Evolutionary conservation across 345 rosid genomes (phyloP).

Genomic region (Melaleuca alternifolia): DNA sequence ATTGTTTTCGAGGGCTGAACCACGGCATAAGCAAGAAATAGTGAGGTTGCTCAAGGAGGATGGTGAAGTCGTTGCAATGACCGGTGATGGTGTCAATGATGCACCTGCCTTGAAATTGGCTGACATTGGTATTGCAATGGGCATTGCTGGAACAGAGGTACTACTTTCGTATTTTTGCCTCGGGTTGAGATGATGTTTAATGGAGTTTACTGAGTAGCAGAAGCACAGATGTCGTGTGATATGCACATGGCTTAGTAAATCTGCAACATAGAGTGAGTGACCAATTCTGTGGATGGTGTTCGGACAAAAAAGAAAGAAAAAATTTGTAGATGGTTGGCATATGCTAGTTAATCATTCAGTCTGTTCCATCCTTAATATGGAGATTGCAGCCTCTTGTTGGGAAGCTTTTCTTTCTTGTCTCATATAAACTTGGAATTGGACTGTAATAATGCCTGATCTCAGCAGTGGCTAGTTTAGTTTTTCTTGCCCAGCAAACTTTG

Average conservation of each 20-base stretch:
- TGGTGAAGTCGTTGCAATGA: conserved; percentile 99
- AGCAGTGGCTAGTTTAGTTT: neutral
- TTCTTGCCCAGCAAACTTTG: neutral
- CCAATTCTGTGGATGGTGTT: neutral
- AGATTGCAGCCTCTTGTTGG: neutral
- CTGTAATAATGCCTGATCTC: neutral
- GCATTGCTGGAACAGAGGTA: conserved; percentile 96
- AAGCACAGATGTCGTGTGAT: neutral
- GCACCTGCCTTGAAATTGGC: conserved; percentile 98
- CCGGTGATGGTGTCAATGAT: conserved; percentile 98
- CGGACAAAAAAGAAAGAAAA: rapidly evolving
- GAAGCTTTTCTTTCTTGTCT: neutral
- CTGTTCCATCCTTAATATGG: neutral
- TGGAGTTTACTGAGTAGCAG: neutral
- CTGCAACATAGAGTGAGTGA: neutral
- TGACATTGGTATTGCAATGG: conserved; percentile 98
- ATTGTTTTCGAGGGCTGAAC: conserved; percentile 94
- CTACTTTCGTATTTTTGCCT: neutral
- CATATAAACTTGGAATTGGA: neutral
- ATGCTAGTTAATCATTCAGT: neutral
- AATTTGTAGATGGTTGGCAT: neutral
- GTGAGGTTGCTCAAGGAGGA: conserved; percentile 94
- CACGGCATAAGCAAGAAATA: conserved; percentile 95
- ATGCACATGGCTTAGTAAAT: neutral
- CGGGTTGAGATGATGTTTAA: neutral